These are phyloP conservation scores for Prinsepia uniflora DNA, from an alignment of 306 rosid species.

Conservation along the genomic window DNA sequence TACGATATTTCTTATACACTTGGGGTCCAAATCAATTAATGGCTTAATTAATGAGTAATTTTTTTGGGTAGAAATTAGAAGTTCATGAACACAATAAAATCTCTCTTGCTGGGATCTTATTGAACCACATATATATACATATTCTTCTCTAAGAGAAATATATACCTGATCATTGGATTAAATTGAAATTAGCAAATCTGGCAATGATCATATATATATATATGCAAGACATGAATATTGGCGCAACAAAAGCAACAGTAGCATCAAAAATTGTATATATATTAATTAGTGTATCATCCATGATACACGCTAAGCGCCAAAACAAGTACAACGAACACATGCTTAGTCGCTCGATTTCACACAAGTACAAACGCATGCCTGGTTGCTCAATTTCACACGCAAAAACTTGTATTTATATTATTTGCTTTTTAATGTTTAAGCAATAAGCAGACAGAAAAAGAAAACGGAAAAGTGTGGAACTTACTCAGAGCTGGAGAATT, in stretches of 20 bases:
- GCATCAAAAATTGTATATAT: not conserved
- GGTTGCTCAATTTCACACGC: no score
- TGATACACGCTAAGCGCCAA: not conserved
- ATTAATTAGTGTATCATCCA: no score
- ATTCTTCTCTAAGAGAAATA: no score
- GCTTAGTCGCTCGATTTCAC: not conserved
- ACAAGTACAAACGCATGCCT: not conserved
- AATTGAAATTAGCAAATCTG: not conserved
- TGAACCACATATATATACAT: no score
- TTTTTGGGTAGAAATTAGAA: no score
- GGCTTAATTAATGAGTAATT: no score
- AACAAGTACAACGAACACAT: not conserved
- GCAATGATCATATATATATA: not conserved
- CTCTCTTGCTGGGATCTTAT: no score
- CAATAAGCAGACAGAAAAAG: not conserved
- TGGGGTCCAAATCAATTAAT: no score
- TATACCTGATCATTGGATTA: not conserved
- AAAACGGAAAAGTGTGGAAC: constrained; percentile 7
- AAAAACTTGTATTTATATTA: no score
- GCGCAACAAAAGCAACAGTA: not conserved
- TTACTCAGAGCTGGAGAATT: constrained; percentile 63
- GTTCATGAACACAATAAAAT: no score
- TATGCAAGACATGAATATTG: not conserved
- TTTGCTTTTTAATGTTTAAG: not conserved
- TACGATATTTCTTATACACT: no score